Conservation (phyloP, 345 rosid species). For the Eucalyptus leucophloia region DNA sequence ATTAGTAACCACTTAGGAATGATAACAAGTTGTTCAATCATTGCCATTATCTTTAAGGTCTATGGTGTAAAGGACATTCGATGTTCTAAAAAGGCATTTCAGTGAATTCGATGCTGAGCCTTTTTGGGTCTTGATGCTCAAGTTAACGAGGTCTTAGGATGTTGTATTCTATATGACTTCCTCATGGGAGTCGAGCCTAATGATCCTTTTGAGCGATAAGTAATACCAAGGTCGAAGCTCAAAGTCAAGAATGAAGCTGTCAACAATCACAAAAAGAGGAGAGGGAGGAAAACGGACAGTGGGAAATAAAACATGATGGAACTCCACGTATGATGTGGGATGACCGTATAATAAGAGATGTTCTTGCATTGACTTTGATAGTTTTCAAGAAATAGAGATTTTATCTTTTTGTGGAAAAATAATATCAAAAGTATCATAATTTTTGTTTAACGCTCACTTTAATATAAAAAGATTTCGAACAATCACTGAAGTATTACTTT, state of each 20-base stretch:
- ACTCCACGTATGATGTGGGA: not conserved
- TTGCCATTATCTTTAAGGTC: not conserved
- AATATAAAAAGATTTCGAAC: no score
- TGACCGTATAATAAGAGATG: not conserved
- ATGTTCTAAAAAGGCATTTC: not conserved
- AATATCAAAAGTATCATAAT: no score
- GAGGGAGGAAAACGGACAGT: not conserved
- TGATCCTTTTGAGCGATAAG: not conserved
- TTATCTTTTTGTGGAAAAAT: not conserved
- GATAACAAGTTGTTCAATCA: not conserved
- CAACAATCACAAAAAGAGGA: not conserved
- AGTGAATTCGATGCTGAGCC: not conserved
- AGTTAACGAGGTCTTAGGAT: no score
- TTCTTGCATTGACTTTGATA: not conserved
- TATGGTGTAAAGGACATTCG: not conserved
- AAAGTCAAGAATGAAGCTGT: no score
- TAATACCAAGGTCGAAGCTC: not conserved
- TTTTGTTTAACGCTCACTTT: rapidly evolving
- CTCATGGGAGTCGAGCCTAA: not conserved
- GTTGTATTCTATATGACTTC: not conserved
- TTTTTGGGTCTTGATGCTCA: not conserved
- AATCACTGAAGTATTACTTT: not conserved
- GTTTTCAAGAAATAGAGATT: not conserved
- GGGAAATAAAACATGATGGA: not conserved
- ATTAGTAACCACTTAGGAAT: not conserved